Evolutionary conservation across 163 green algal species (phyloP).

Genomic region (Coccomyxa subellipsoidea): DNA sequence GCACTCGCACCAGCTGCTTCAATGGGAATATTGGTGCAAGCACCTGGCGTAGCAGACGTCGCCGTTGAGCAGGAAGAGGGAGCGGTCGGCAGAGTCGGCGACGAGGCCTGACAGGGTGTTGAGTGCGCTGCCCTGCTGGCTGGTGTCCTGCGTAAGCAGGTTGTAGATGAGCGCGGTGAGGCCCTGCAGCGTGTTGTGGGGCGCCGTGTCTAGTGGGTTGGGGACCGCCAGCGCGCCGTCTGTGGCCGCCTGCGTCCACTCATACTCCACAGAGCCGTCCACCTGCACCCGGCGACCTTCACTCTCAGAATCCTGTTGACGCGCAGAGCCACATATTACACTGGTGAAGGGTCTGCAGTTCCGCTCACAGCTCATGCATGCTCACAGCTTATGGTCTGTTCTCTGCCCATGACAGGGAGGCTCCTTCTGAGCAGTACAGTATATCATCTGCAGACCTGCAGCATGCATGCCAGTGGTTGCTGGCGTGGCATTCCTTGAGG

Average conservation of each 20-base stretch:
- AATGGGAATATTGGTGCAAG: no score
- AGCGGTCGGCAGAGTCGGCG: neutral
- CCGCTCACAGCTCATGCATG: no score
- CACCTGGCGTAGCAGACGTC: conserved; percentile 14
- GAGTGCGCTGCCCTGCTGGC: neutral
- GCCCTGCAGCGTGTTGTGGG: neutral
- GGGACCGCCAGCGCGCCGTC: neutral
- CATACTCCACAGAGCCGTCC: neutral
- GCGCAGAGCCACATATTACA: no score
- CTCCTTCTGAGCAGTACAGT: no score
- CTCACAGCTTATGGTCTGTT: no score
- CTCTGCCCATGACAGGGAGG: no score
- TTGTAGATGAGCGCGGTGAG: neutral
- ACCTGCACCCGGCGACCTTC: neutral
- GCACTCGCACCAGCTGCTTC: no score
- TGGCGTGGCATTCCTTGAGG: neutral
- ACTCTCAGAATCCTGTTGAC: neutral
- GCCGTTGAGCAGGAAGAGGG: conserved; percentile 10
- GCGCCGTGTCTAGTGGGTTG: neutral
- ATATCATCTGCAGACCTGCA: no score
- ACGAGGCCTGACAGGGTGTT: neutral
- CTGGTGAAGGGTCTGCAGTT: no score
- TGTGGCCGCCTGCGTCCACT: neutral
- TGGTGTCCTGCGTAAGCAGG: neutral
- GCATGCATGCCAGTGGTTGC: no score